These are phyloP conservation scores for Psophocarpus tetragonolobus DNA, from an alignment of 306 rosid genomes.

Conservation along the genomic window DNA sequence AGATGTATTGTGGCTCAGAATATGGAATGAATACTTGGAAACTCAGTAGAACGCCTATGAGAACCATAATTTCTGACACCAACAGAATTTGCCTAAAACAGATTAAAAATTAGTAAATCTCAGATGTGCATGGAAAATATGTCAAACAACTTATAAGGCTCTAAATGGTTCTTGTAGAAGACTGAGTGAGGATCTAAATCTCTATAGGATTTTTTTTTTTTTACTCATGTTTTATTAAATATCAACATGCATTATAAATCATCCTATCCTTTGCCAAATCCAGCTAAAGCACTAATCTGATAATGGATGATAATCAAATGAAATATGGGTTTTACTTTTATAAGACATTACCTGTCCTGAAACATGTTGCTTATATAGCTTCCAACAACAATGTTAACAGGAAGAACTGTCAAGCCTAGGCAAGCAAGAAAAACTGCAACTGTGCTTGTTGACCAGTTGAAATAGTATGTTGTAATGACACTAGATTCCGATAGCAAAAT, in stretches of 20 bases:
- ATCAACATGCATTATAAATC: not conserved
- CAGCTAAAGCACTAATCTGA: constrained; percentile 3
- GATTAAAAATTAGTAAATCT: constrained; percentile 9
- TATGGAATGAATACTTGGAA: constrained; percentile 68
- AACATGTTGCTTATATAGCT: constrained; percentile 96
- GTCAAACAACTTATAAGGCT: not conserved
- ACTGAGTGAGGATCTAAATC: constrained; percentile 7
- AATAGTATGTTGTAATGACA: constrained; percentile 91
- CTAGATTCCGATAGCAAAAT: constrained; percentile 92
- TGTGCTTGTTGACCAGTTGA: constrained; percentile 82
- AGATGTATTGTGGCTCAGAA: constrained; percentile 76
- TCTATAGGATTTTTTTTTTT: not conserved
- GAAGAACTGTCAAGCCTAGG: constrained; percentile 95
- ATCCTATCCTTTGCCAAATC: constrained; percentile 10
- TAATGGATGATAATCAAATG: constrained; percentile 17
- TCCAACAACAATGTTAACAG: constrained; percentile 84
- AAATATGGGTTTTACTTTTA: not conserved
- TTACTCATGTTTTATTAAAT: not conserved
- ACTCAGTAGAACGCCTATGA: constrained; percentile 71
- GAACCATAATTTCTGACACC: constrained; percentile 83
- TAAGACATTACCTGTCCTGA: constrained; percentile 78
- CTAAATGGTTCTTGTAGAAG: not conserved
- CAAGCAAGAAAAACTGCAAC: constrained; percentile 97
- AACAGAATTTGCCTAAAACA: constrained; percentile 83
- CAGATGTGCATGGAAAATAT: constrained; percentile 14